A percentile compares a stretch with the other conserved stretches of the same genome.
phyloP scores from a whole-genome alignment of 331 rosid species.

The Prunus yedoensis region DNA sequence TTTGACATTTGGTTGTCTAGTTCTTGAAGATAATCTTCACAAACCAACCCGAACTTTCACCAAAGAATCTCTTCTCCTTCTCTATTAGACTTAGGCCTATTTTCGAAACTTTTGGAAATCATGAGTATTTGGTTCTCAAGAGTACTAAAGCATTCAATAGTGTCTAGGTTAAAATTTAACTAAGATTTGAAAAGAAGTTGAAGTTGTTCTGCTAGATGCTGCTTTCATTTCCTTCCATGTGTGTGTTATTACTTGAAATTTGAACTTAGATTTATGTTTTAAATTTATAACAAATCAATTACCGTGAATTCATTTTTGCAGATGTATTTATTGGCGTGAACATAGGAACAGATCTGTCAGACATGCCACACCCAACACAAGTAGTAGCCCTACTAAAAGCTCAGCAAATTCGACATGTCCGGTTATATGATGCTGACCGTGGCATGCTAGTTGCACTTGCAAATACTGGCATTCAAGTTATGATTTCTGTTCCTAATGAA shows the following conservation, averaged over 20 bases:
- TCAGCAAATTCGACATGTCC: slow-evolving; percentile 71
- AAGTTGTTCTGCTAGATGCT: background rate
- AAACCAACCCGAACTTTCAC: background rate
- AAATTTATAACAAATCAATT: slow-evolving; percentile 16
- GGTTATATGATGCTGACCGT: slow-evolving; percentile 72
- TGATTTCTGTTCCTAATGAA: slow-evolving; percentile 77
- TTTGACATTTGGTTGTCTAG: background rate
- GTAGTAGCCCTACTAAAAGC: slow-evolving; percentile 81
- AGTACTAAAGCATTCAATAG: background rate
- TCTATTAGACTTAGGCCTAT: too few species aligned
- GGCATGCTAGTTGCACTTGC: slow-evolving; percentile 86
- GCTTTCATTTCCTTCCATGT: background rate
- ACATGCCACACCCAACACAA: slow-evolving; percentile 96
- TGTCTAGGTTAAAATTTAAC: background rate
- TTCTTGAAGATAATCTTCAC: background rate
- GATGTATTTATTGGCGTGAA: slow-evolving; percentile 81
- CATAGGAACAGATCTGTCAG: slow-evolving; percentile 80
- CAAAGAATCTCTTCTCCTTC: too few species aligned
- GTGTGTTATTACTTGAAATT: slow-evolving; percentile 6
- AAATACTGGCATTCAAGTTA: slow-evolving; percentile 73
- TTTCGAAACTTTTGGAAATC: too few species aligned
- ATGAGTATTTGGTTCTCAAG: background rate
- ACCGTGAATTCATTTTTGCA: slow-evolving; percentile 17
- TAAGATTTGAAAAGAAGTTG: background rate
- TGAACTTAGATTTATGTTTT: slow-evolving; percentile 22